These are phyloP conservation scores for Cryptococcus deneoformans DNA, from an alignment of 1,284 basidiomycete species.

Conservation along the genomic window DNA sequence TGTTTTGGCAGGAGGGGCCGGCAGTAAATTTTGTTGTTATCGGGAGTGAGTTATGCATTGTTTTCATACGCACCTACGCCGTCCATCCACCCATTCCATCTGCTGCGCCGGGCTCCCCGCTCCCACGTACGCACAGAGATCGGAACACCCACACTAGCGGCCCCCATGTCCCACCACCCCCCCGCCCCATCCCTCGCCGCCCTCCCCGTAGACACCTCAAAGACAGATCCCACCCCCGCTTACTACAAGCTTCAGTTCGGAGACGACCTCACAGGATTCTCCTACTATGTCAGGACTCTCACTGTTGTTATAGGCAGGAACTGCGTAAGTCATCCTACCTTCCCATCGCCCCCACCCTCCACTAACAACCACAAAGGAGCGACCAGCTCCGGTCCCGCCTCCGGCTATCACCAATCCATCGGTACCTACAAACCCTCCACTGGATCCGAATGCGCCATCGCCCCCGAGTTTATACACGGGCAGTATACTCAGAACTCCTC, in stretches of 20 bases:
- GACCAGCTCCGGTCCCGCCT: slow-evolving; percentile 23
- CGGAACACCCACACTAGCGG: not conserved
- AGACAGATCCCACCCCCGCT: slow-evolving; percentile 49
- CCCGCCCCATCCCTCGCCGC: slow-evolving; percentile 42
- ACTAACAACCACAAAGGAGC: slow-evolving; percentile 17
- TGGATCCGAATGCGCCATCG: slow-evolving; percentile 17
- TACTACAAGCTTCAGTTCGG: slow-evolving; percentile 51
- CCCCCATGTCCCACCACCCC: slow-evolving; percentile 14
- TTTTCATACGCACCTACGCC: too few species aligned
- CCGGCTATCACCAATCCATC: slow-evolving; percentile 32
- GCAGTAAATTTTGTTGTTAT: too few species aligned
- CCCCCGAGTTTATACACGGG: slow-evolving; percentile 1
- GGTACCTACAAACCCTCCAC: slow-evolving; percentile 29
- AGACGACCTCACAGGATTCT: slow-evolving; percentile 48
- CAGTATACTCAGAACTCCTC: slow-evolving; percentile 12
- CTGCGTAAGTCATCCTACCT: slow-evolving; percentile 29
- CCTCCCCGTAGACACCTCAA: slow-evolving; percentile 46
- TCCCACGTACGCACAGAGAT: too few species aligned
- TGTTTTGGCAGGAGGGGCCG: too few species aligned
- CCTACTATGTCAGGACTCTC: slow-evolving; percentile 49
- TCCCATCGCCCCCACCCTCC: not conserved
- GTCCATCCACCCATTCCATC: too few species aligned
- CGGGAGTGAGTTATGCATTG: too few species aligned
- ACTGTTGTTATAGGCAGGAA: slow-evolving; percentile 48
- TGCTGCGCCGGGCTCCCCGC: too few species aligned